Base-by-base conservation (phyloP, 495 filamentous ascomycete genomes). In the Neurospora sublineolata region DNA sequence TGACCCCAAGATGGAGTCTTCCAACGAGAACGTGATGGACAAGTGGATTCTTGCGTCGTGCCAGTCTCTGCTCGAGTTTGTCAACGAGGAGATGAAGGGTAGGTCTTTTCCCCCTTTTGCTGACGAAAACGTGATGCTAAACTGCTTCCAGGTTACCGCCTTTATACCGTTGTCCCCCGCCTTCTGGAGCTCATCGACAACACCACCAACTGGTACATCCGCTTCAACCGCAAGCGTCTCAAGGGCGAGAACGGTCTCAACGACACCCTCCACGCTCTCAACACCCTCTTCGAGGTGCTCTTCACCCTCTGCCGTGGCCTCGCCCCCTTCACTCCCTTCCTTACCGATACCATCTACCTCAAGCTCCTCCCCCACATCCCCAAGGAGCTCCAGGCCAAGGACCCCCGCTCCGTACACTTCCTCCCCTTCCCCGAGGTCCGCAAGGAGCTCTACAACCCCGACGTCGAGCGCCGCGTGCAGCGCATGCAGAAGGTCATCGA, bases 161-260 rank as follows among this genome's bases (percentile, higher is more conserved):
- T 97, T 37, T 99, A 97, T 80, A 99, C 95, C 9, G 95, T 99
- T 30, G 94, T 97, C 69, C 95, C 96, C 20, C 88, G 91, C 69
- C 82, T 99, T 71, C 87, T 99, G 37, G 88, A 87, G 70, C 87
- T 97, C 79, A 95, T 98, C 74, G 95, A 99, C 78, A 94, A 95
- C 81, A 92, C 92, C 7, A 98, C 95, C 3, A 99, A 99, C 82
- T 99, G 96, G 96, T 99, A 99, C 80, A 99, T 99, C 78, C 89
- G 94, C n/a, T 97, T 98, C 85, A 99, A 99, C 84, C 89, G 95
- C 38, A 93, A 93, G 80, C 90, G 95, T 23, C 84, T 99, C 70
- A 99, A 98, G 89, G 95, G 95, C 71, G 94, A 96, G 80, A 89
- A 91, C 76, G 94, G 94, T 16, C 80, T 92, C 14, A 73, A 79